These are phyloP conservation scores for Rusavskia elegans DNA, from an alignment of 495 filamentous ascomycete species.

Conservation along the genomic window DNA sequence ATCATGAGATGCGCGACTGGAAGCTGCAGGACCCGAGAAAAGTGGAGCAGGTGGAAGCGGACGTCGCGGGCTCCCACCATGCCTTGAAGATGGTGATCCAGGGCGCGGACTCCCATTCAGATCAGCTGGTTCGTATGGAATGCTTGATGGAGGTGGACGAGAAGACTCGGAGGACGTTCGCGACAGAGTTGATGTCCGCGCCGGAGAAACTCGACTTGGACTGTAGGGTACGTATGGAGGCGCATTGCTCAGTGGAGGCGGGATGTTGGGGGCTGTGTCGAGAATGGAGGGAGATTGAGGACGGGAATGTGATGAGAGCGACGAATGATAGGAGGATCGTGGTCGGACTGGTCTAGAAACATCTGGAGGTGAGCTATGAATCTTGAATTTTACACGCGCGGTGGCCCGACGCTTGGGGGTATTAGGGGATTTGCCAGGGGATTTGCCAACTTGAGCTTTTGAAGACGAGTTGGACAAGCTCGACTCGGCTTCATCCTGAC, in stretches of 20 bases:
- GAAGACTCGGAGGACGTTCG: conserved; percentile 46
- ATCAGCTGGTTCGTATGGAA: conserved; percentile 70
- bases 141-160: conserved; percentile 49
- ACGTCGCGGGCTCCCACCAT: conserved; percentile 67
- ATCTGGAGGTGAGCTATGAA: conserved; percentile 9
- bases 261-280: conserved; percentile 36
- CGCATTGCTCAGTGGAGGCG: conserved; percentile 33
- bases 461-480: conserved; percentile 11
- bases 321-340: conserved; percentile 6
- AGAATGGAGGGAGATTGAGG: conserved; percentile 41
- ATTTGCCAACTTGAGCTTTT: conserved; percentile 10
- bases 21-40: conserved; percentile 38
- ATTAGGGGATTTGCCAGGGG: conserved; percentile 5
- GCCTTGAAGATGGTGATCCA: conserved; percentile 74
- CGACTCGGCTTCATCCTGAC: conserved; percentile 8
- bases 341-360: conserved; percentile 11
- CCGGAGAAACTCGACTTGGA: conserved; percentile 27
- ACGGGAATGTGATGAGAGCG: conserved; percentile 13
- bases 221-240: conserved; percentile 38
- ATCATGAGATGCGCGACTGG: conserved; percentile 30
- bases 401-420: conserved; percentile 10
- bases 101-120: conserved; percentile 81
- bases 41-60: conserved; percentile 86
- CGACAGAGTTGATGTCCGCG: conserved; percentile 59
- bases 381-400: conserved; percentile 7